Evolutionary conservation across 2,329 filamentous ascomycete species (phyloP), one percentile per base, ranked within the genome.

Genomic region (Lecanosticta acicola): DNA sequence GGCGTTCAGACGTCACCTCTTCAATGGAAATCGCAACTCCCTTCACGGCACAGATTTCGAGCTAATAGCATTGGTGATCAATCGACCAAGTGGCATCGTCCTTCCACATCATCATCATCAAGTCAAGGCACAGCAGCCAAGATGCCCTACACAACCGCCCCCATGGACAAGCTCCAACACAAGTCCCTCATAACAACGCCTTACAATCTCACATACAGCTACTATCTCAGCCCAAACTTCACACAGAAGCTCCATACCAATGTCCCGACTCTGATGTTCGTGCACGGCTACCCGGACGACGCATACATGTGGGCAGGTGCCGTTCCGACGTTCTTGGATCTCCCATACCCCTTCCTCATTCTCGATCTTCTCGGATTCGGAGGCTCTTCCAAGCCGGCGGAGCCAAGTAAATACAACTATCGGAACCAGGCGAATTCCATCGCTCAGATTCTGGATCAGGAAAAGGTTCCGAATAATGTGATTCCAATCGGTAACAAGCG

Each of bases 201-300:
- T 19, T 36, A 59, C 41, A 51, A 60, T 14, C 51, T 62, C 16
- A 55, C 52, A 8, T 62, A 61, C 44, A 57, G 53, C 45, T 62
- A 62, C 34, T 61, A 60, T 45, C 46, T 59, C 11, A 61, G 57
- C 1, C 58, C 59, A 3, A 46, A 55, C 39, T 62, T 62, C 47
- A 46, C 53, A n/a, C 38, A 47, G 2, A 51, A 51, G 5, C 43
- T 54, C 13, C 41, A 49, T 14, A 43, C 53, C 14, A 45, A 54
- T 17, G 41, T 55, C 3, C 59, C 58, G 24, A 59, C 73, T 16
- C 53, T 74, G 4, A 63, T 75, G 32, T 59, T 64, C 32, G 33
- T 71, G 7, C 76, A 78, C 60, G 75, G 76, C 48, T 78, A 70
- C 50, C 76, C 76, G 3, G 73, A 76, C 51, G 60, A 68, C 40